Conservation (phyloP, 257 asterid genomes). For the Solanum chilense region DNA sequence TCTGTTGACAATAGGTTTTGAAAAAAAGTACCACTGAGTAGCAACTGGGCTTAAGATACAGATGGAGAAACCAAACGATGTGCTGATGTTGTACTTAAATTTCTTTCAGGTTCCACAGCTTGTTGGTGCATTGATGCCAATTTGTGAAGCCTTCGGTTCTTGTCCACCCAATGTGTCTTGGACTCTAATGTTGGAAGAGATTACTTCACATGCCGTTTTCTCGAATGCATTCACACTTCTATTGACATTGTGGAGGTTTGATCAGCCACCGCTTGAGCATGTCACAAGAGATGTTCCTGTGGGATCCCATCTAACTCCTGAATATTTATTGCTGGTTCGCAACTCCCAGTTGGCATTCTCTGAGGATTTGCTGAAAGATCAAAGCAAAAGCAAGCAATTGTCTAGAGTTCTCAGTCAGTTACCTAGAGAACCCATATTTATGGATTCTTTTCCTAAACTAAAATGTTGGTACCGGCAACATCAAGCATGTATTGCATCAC, state of each 20-base stretch:
- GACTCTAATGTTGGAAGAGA: constrained; percentile 62
- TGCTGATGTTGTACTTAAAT: constrained; percentile 1
- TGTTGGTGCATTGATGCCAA: constrained; percentile 92
- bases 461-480: constrained; percentile 86
- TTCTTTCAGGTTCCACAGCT: constrained; percentile 83
- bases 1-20: background rate
- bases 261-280: constrained; percentile 78
- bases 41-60: background rate
- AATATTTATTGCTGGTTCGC: constrained; percentile 65
- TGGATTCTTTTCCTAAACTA: constrained; percentile 85
- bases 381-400: constrained; percentile 31
- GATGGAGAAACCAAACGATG: background rate
- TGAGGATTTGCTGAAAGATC: constrained; percentile 31
- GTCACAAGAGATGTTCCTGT: constrained; percentile 66
- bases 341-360: constrained; percentile 52
- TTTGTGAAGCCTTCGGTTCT: constrained; percentile 92
- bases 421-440: constrained; percentile 48
- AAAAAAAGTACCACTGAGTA: background rate
- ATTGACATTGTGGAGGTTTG: constrained; percentile 89
- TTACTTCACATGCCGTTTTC: constrained; percentile 72
- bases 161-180: constrained; percentile 74
- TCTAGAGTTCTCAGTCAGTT: constrained; percentile 43
- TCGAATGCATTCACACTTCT: constrained; percentile 89
- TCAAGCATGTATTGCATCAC: constrained; percentile 81
- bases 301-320: constrained; percentile 82